A percentile compares a stretch with the other conserved stretches of the same genome.
Conservation (phyloP, 306 rosid genomes). For the Rosa chinensis region DNA sequence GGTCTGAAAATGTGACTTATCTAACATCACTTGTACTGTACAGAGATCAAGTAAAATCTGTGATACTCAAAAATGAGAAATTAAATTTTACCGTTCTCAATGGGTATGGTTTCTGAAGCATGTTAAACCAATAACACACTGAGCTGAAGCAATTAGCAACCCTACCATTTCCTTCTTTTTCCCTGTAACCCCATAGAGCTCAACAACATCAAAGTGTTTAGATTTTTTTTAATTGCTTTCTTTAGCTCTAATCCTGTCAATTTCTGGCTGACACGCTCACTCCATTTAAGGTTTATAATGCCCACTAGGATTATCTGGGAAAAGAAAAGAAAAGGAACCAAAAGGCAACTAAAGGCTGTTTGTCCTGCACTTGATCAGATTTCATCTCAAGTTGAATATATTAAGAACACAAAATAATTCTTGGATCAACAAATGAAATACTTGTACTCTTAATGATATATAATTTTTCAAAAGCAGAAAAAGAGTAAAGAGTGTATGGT, state of each 20-base stretch:
- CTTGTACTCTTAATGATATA: neutral
- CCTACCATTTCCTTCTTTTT: neutral
- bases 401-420: neutral
- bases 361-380: constrained; percentile 28
- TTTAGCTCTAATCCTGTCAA: constrained; percentile 30
- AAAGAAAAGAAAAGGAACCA: constrained; percentile 19
- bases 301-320: constrained; percentile 31
- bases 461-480: neutral
- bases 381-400: neutral
- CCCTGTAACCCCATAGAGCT: constrained; percentile 21
- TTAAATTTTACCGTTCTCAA: neutral
- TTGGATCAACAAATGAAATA: constrained; percentile 16
- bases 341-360: constrained; percentile 42
- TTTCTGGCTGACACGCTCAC: constrained; percentile 34
- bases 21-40: neutral
- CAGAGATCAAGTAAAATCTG: neutral
- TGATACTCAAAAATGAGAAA: neutral
- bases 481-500: neutral
- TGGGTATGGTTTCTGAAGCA: neutral
- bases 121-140: neutral
- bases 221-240: constrained; percentile 1
- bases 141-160: neutral
- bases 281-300: constrained; percentile 32
- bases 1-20: neutral
- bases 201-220: constrained; percentile 26